These are phyloP conservation scores for Xylaria multiplex DNA, from an alignment of 2,329 filamentous ascomycete species.

Conservation along the genomic window DNA sequence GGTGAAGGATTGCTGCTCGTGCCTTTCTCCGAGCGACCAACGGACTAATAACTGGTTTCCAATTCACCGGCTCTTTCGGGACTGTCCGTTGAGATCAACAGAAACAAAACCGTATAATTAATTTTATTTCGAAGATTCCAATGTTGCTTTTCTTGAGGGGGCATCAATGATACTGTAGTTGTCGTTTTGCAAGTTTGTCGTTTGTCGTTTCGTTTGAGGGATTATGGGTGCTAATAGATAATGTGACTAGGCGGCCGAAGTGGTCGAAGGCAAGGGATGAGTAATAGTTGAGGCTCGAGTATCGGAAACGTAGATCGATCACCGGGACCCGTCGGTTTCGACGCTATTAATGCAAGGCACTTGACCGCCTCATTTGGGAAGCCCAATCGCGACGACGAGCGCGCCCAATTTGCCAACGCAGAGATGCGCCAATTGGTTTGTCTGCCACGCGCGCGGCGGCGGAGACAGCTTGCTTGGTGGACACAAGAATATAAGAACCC, in stretches of 20 bases:
- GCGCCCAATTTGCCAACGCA: slow-evolving; percentile 39
- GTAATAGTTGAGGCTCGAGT: slow-evolving; percentile 4
- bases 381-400: slow-evolving; percentile 26
- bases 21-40: not conserved
- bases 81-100: not conserved
- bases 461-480: not conserved
- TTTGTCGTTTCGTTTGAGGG: not conserved
- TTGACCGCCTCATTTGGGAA: slow-evolving; percentile 18
- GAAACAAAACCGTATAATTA: not conserved
- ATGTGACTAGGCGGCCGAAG: not conserved
- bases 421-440: slow-evolving; percentile 28
- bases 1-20: not conserved
- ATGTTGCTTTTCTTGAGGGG: not conserved
- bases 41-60: not conserved
- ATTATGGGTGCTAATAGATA: not conserved
- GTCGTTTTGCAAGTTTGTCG: not conserved
- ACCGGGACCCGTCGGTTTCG: slow-evolving; percentile 4
- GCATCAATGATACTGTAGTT: not conserved
- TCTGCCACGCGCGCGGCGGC: slow-evolving; percentile 27
- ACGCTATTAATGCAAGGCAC: slow-evolving; percentile 17
- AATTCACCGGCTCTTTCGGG: not conserved
- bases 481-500: not conserved
- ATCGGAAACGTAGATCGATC: slow-evolving; percentile 16
- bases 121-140: not conserved
- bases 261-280: not conserved